Evolutionary conservation across 352 stramenopile genomes (phyloP).

Genomic region (Globisporangium cystogenes): DNA sequence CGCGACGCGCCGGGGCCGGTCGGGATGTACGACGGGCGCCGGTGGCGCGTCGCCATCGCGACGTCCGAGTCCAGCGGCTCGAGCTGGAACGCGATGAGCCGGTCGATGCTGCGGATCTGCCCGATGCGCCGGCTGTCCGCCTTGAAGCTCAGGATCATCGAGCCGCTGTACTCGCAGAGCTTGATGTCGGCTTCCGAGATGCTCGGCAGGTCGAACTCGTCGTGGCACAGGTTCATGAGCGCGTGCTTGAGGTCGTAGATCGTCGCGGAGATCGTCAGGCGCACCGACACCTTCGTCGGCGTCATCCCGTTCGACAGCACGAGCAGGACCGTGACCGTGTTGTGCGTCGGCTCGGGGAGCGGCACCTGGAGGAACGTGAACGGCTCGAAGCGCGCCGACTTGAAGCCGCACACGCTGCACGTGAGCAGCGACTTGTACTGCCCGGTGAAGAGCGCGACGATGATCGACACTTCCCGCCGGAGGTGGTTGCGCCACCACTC

Average conservation of each 20-base stretch:
- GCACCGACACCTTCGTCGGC: conserved; percentile 77
- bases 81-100: conserved; percentile 82
- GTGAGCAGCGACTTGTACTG: conserved; percentile 98
- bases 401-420: conserved; percentile 95
- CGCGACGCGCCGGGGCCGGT: conserved; percentile 16
- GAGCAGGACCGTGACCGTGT: conserved; percentile 76
- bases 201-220: conserved; percentile 57
- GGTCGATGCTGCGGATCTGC: conserved; percentile 84
- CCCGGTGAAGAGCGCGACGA: conserved; percentile 98
- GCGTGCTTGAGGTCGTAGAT: conserved; percentile 86
- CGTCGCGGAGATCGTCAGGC: conserved; percentile 73
- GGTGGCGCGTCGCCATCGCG: conserved; percentile 64
- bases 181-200: conserved; percentile 80
- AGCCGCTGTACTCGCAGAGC: conserved; percentile 80
- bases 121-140: conserved; percentile 77
- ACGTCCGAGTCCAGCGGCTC: conserved; percentile 64
- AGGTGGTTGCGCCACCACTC: conserved; percentile 99
- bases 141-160: conserved; percentile 87
- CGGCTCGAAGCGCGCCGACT: conserved; percentile 90
- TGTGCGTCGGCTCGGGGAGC: conserved; percentile 83
- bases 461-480: conserved; percentile 96
- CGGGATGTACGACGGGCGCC: conserved; percentile 69
- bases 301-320: conserved; percentile 65
- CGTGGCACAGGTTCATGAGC: conserved; percentile 73
- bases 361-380: conserved; percentile 90